These are phyloP conservation scores for Fragaria vesca DNA, from an alignment of 306 rosid species.

Conservation along the genomic window DNA sequence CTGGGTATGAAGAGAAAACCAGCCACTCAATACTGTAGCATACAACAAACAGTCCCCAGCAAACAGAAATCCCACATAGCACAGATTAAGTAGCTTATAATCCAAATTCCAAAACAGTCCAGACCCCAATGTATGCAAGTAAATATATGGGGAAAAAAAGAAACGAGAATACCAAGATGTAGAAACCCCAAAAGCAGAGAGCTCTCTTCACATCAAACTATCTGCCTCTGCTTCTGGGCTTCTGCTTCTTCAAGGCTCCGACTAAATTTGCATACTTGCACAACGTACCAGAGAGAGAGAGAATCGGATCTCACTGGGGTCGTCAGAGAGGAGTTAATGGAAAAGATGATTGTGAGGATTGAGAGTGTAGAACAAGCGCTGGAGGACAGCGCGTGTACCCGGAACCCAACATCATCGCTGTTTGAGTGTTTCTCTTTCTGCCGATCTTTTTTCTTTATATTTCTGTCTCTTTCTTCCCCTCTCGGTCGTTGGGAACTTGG, in stretches of 20 bases:
- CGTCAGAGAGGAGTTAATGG: conserved; percentile 13
- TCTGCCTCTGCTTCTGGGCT: background rate
- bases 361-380: conserved; percentile 7
- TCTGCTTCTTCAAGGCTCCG: background rate
- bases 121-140: background rate
- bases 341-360: conserved; percentile 11
- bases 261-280: conserved; percentile 3
- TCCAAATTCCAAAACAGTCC: conserved; percentile 1
- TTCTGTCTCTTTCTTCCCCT: conserved; percentile 13
- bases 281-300: background rate
- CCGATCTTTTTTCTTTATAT: background rate
- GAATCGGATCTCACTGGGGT: conserved; percentile 21
- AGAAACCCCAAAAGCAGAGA: conserved; percentile 20
- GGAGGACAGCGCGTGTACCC: conserved; percentile 17
- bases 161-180: conserved; percentile 17
- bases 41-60: background rate
- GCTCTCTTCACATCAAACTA: conserved; percentile 1
- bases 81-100: background rate
- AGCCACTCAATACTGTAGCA: background rate
- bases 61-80: conserved; percentile 1
- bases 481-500: background rate
- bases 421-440: background rate
- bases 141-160: background rate
- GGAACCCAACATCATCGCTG: background rate
- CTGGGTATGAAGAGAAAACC: background rate